These are phyloP conservation scores for Gymnopilus junonius DNA, from an alignment of 768 basidiomycete species.

Conservation along the genomic window DNA sequence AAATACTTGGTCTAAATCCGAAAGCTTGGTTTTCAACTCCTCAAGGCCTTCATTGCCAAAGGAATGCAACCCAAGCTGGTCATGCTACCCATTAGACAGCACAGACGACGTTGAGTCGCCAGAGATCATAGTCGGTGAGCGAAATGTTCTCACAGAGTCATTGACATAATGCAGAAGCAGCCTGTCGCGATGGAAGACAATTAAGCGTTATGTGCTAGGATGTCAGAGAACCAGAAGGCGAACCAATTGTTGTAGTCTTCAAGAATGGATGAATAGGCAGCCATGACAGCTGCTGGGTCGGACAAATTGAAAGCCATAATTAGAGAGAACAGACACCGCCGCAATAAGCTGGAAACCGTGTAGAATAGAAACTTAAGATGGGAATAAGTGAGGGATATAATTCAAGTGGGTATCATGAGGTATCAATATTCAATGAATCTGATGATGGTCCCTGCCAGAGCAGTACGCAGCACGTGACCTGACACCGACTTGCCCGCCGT, in stretches of 20 bases:
- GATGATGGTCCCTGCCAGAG: not conserved
- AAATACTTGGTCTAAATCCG: slow-evolving; percentile 41
- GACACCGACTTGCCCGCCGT: not conserved
- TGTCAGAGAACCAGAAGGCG: slow-evolving; percentile 9
- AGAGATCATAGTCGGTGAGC: not conserved
- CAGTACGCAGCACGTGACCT: not conserved
- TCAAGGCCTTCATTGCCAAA: slow-evolving; percentile 46
- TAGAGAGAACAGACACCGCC: slow-evolving; percentile 13
- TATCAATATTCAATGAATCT: not conserved
- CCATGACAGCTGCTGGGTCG: slow-evolving; percentile 31
- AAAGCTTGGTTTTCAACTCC: slow-evolving; percentile 49
- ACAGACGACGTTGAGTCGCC: slow-evolving; percentile 5
- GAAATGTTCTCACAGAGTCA: slow-evolving; percentile 26
- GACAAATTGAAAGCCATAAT: slow-evolving; percentile 32
- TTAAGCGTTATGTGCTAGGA: not conserved
- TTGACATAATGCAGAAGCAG: slow-evolving; percentile 30
- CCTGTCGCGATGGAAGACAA: slow-evolving; percentile 17
- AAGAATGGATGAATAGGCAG: slow-evolving; percentile 33
- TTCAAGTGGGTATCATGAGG: not conserved
- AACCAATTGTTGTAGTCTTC: slow-evolving; percentile 33
- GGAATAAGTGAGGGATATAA: slow-evolving; percentile 1
- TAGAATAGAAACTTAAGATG: not conserved
- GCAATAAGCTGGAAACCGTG: slow-evolving; percentile 6
- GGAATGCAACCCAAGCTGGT: slow-evolving; percentile 44
- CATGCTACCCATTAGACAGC: slow-evolving; percentile 29